Conservation (phyloP, 306 rosid genomes). For the Cyclanthera cordifolia region DNA sequence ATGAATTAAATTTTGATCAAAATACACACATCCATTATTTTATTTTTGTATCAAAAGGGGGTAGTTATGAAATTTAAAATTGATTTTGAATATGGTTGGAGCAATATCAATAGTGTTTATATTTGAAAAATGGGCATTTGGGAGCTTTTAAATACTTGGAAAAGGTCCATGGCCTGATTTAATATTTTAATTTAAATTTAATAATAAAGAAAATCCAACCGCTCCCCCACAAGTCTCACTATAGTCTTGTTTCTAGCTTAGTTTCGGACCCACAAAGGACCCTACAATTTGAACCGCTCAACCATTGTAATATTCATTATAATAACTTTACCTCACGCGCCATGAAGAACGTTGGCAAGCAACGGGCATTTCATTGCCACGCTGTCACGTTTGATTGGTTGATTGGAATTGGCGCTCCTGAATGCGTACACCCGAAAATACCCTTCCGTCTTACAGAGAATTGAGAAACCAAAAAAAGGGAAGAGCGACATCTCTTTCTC, state of each 20-base stretch:
- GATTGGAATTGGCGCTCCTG: background rate
- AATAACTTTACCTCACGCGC: conserved; percentile 1
- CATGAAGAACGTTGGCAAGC: background rate
- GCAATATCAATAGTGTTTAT: background rate
- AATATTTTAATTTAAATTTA: no score
- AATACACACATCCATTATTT: no score
- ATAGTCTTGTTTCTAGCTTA: background rate
- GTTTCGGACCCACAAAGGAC: background rate
- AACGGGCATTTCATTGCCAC: background rate
- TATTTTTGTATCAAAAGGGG: no score
- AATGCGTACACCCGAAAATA: conserved; percentile 4
- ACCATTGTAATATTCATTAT: conserved; percentile 4
- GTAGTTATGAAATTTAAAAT: background rate
- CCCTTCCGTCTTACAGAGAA: conserved; percentile 5
- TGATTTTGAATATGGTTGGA: background rate
- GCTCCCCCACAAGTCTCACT: conserved; percentile 2
- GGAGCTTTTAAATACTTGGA: background rate
- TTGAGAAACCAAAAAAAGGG: conserved; percentile 7
- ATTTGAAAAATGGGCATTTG: conserved; percentile 11
- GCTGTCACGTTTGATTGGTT: background rate
- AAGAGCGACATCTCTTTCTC: conserved; percentile 1
- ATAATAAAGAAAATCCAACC: background rate
- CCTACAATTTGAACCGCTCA: conserved; percentile 19
- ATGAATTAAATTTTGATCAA: no score
- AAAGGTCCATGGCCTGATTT: background rate